phyloP scores from a whole-genome alignment of 768 basidiomycete species.

The Pholiota microspora region DNA sequence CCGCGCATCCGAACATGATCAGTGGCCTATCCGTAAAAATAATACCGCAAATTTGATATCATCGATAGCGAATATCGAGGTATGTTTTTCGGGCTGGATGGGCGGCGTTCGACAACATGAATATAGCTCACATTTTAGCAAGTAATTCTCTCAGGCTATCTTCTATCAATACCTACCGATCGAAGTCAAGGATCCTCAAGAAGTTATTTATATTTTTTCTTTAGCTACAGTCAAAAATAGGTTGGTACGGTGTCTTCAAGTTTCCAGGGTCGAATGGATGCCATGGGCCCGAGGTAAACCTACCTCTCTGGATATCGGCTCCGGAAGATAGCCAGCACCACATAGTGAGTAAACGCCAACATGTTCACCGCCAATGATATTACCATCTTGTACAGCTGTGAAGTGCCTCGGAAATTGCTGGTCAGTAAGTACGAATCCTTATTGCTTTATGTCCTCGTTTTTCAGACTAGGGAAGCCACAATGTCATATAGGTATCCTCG shows the following conservation, averaged over 20 bases:
- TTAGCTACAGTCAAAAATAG: too few relatives aligned
- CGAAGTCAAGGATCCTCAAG: too few relatives aligned
- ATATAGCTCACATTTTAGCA: too few relatives aligned
- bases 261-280: background rate
- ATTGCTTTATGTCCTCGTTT: background rate
- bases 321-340: background rate
- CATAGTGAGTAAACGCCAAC: background rate
- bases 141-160: too few relatives aligned
- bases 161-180: background rate
- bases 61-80: too few relatives aligned
- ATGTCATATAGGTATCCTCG: background rate
- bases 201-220: too few relatives aligned
- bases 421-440: background rate
- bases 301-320: background rate
- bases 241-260: background rate
- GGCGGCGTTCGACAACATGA: too few relatives aligned
- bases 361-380: background rate
- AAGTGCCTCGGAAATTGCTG: background rate
- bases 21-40: too few relatives aligned
- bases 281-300: slow-evolving; percentile 6
- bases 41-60: too few relatives aligned
- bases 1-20: background rate
- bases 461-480: background rate
- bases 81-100: background rate
- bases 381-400: background rate